Evolutionary conservation across 345 rosid genomes (phyloP), one percentile per base, ranked within the genome.

Genomic region (Heritiera fomes): DNA sequence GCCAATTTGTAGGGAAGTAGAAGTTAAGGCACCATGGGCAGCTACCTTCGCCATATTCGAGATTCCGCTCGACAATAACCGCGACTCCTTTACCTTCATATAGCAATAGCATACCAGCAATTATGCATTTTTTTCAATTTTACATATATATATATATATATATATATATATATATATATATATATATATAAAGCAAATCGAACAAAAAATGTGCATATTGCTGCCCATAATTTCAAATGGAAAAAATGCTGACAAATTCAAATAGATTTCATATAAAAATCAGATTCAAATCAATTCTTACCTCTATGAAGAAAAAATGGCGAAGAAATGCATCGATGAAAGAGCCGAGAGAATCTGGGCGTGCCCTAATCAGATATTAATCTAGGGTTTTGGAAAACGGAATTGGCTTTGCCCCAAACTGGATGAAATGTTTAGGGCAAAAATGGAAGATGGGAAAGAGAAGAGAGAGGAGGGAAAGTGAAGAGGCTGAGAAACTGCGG

Each of bases 1-100:
- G 45, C 78, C 82, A 34, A 84, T 78, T 81, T 86, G 92, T 78
- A 85, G 86, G 61, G 92, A 83, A 62, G 41, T 82, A 11, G 86
- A 81, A 71, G 82, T 81, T 67, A 88, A 79, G n/a, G 87, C 60
- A 82, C 88, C 84, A 61, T 90, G 88, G 40, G 89, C 86, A 80
- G 91, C 91, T 40, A 93, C 95, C 71, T 86, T 90, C 59, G 90
- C 93, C 97, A 94, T 93, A 69, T 28, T 65, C 46, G 1, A 32
- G 40, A 60, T 46, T 30, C 12, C 11, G 1, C 38, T 46, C 41
- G 18, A 14, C 67, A 40, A 75, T 38, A 32, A 32, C 61, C 61
- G 20, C 61, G n/a, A 71, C 77, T 61, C 52, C 69, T 83, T 71
- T 38, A 67, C 75, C 79, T 55, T 23, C n/a, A 40, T 34, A 34